These are phyloP conservation scores for Aspergillus pseudonomiae DNA, from an alignment of 2,329 filamentous ascomycete genomes.

Conservation along the genomic window DNA sequence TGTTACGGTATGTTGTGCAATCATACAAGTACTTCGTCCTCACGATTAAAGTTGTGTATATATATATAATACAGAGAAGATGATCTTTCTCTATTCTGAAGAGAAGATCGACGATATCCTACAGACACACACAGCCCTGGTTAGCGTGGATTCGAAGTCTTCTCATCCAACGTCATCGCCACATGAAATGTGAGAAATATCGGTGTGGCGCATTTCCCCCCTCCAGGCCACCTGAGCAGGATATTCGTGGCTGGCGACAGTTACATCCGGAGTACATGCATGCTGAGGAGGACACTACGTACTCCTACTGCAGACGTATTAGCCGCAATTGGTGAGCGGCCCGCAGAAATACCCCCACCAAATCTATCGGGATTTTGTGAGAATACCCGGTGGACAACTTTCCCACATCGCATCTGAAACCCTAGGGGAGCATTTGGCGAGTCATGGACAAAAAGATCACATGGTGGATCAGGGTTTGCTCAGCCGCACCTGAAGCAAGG, in stretches of 20 bases:
- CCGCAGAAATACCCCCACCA: neutral
- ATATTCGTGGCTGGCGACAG: neutral
- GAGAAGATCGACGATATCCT: neutral
- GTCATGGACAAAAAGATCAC: neutral
- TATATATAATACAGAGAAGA: too few relatives aligned
- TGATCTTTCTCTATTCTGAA: too few relatives aligned
- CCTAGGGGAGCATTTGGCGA: neutral
- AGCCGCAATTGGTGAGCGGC: neutral
- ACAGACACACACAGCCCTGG: neutral
- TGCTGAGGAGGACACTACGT: neutral
- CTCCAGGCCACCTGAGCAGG: too few relatives aligned
- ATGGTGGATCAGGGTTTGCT: too few relatives aligned
- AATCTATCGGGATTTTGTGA: neutral
- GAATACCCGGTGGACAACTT: neutral
- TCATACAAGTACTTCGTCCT: too few relatives aligned
- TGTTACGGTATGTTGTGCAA: too few relatives aligned
- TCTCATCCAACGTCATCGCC: neutral
- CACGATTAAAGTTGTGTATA: too few relatives aligned
- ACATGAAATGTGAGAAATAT: neutral
- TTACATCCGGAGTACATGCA: neutral
- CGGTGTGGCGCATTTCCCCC: neutral
- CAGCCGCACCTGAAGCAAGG: too few relatives aligned
- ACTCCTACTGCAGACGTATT: neutral
- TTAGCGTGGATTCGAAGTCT: neutral
- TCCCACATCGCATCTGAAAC: neutral